Base-by-base conservation (phyloP, 2,329 filamentous ascomycete genomes). In the Aureobasidium mangrovei region DNA sequence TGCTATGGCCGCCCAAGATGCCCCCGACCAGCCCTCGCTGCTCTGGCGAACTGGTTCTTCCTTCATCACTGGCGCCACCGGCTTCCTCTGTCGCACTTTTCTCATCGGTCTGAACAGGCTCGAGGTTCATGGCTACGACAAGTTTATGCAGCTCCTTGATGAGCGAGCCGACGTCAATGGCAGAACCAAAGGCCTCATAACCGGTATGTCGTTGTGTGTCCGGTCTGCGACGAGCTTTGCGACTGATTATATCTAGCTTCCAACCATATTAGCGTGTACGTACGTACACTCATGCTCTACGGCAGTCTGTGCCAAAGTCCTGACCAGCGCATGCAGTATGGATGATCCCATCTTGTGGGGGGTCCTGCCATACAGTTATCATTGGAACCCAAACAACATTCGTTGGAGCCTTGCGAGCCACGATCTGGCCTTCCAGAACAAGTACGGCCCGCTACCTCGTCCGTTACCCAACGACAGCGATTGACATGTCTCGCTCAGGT, bases 341-440 rank as follows among this genome's bases (percentile, higher is more conserved):
- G 93, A 98, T 71, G 93, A 98, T 72, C 93, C 93, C 28, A 72
- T 97, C 56, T 83, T 96, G 62, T 98, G 91, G 91, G 93, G 91
- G 18, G 81, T 89, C 35, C 74, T 98, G 3, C 93, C 93, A 1
- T 69, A 88, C 43, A 77, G 79, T 47, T 88, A 93, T 65, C 74
- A 81, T 60, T 82, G 86, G 64, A 81, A 84, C 56, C 81, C 86
- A 24, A 76, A 79, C 54, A 93, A 91, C 66, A 77, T 90, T 64
- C 82, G 93, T 67, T 97, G 91, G 89, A 83, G 85, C 7, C 79
- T 98, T 53, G 93, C 88, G 27, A 94, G 90, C 63, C 88, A 96
- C 68, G 93, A 98, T 69, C 91, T 98, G 57, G 96, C 91, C 72
- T 98, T 94, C 70, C 85, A 84, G 64, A 91, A 88, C 66, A 84